A percentile compares a stretch with the other conserved stretches of the same genome.
phyloP scores from a whole-genome alignment of 2,329 filamentous ascomycete genomes.

The Aspergillus sp. region DNA sequence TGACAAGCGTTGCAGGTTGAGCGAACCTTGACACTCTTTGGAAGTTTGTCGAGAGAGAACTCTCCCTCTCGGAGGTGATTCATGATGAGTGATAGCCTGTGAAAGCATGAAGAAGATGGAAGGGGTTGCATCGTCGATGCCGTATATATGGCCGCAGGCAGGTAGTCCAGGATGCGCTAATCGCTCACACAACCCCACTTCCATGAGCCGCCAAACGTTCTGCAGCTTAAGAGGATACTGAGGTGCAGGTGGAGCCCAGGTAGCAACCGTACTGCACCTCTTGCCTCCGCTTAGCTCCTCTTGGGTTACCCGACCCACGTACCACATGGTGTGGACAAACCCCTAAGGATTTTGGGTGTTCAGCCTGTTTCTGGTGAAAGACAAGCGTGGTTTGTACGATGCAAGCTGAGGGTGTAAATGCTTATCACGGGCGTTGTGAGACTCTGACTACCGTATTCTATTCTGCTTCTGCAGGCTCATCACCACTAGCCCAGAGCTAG shows the following conservation, averaged over 20 bases:
- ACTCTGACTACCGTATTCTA: neutral
- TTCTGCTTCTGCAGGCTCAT: conserved; percentile 9
- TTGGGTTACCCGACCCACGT: conserved; percentile 21
- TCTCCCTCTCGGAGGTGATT: conserved; percentile 12
- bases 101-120: neutral
- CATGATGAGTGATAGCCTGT: conserved; percentile 6
- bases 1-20: conserved; percentile 46
- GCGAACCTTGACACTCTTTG: conserved; percentile 41
- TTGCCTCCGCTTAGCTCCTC: neutral
- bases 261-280: conserved; percentile 18
- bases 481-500: neutral
- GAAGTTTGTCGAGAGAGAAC: conserved; percentile 22
- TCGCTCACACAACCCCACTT: neutral
- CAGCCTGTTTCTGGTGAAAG: conserved; percentile 1
- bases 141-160: conserved; percentile 7
- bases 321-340: conserved; percentile 16
- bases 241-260: conserved; percentile 10
- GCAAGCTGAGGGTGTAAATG: conserved; percentile 4
- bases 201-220: conserved; percentile 1
- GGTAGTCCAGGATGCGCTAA: neutral
- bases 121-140: neutral
- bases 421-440: conserved; percentile 8
- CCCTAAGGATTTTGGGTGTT: conserved; percentile 7
- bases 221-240: neutral
- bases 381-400: conserved; percentile 11